Evolutionary conservation across 495 filamentous ascomycete genomes (phyloP).

Genomic region (Trichocladium antarcticum): DNA sequence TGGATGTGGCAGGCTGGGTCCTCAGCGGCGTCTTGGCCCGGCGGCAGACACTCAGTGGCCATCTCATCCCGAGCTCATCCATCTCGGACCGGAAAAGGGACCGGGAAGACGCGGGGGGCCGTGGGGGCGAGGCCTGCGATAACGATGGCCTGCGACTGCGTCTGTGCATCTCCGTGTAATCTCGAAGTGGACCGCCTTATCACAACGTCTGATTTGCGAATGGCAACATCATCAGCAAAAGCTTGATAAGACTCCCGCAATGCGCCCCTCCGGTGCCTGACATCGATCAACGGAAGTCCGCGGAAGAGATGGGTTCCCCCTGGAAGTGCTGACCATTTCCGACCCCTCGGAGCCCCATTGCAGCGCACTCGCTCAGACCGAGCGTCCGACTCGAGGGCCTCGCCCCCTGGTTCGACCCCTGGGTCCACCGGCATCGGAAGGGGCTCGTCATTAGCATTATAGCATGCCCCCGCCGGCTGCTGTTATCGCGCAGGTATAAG

Average conservation of each 20-base stretch:
- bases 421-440: not conserved
- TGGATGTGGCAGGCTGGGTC: not conserved
- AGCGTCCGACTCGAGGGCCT: not conserved
- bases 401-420: too few species aligned
- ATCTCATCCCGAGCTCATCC: too few species aligned
- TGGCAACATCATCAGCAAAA: conserved; percentile 8
- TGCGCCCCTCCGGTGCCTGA: not conserved
- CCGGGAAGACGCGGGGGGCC: not conserved
- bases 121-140: not conserved
- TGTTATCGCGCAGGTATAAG: conserved; percentile 3
- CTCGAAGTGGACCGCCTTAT: conserved; percentile 19
- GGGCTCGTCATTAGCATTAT: not conserved
- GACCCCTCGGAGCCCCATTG: not conserved
- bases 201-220: conserved; percentile 17
- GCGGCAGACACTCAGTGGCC: too few species aligned
- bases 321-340: not conserved
- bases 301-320: conserved; percentile 6
- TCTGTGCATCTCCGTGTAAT: conserved; percentile 23
- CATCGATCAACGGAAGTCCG: conserved; percentile 9
- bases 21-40: not conserved
- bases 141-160: too few species aligned
- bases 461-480: not conserved
- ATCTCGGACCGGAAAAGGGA: too few species aligned
- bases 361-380: not conserved
- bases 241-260: conserved; percentile 18